Percentiles rank a stretch among this genome's conserved stretches.
Evolutionary conservation across 75 land plant species (phyloP).

Genomic region (Ceratopteris richardii): DNA sequence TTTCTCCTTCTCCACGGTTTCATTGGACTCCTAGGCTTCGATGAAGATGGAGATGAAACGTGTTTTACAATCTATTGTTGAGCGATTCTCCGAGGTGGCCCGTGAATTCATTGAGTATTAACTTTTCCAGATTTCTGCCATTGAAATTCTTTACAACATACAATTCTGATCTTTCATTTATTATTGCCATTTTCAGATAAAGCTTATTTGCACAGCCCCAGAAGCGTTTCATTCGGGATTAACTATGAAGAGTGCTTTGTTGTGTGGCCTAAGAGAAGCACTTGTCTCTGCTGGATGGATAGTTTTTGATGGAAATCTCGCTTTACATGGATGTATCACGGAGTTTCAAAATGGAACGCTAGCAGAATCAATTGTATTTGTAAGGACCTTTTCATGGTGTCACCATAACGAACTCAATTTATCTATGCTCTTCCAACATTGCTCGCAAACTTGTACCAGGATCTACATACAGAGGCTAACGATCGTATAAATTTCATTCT

Average conservation of each 20-base stretch:
- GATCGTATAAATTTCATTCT: neutral
- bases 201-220: neutral
- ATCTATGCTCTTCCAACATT: too few relatives aligned
- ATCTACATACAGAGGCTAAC: neutral
- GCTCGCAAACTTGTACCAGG: too few relatives aligned
- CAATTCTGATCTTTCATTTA: neutral
- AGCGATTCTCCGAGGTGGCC: neutral
- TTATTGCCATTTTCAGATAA: neutral
- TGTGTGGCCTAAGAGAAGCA: neutral
- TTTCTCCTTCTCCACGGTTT: neutral
- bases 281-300: conserved; percentile 3
- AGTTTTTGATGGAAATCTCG: neutral
- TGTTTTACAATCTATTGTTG: neutral
- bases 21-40: neutral
- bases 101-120: too few relatives aligned
- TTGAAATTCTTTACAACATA: neutral
- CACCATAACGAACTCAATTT: too few relatives aligned
- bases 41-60: neutral
- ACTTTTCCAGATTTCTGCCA: neutral
- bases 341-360: neutral
- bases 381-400: neutral
- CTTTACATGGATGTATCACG: neutral
- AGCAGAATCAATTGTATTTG: neutral
- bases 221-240: neutral
- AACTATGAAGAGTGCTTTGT: neutral